Percentiles rank a stretch among this genome's conserved stretches.
Evolutionary conservation across 2,329 filamentous ascomycete genomes (phyloP).

Genomic region (Colletotrichum magnum): DNA sequence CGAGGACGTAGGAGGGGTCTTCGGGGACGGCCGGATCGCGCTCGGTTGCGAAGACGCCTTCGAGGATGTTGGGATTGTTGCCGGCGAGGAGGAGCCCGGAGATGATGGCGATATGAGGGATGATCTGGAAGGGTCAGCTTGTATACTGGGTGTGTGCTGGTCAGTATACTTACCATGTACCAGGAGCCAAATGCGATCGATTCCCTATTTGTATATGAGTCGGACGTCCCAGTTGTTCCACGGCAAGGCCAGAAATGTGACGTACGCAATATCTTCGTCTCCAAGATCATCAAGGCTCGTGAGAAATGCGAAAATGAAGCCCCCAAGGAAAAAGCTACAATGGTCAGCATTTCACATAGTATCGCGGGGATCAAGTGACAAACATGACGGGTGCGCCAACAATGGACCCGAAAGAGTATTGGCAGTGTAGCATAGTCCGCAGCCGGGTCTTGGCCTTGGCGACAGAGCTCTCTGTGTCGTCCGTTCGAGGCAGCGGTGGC

Average conservation of each 20-base stretch:
- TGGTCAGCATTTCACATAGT: neutral
- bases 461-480: conserved; percentile 26
- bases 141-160: conserved; percentile 2
- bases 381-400: conserved; percentile 46
- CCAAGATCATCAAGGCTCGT: conserved; percentile 42
- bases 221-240: neutral
- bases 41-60: conserved; percentile 44
- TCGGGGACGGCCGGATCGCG: conserved; percentile 27
- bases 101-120: conserved; percentile 48
- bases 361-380: neutral
- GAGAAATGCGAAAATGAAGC: conserved; percentile 45
- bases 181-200: conserved; percentile 41
- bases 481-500: conserved; percentile 27
- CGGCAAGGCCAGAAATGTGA: neutral
- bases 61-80: conserved; percentile 48
- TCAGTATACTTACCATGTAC: conserved; percentile 40
- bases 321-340: conserved; percentile 44
- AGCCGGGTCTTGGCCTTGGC: conserved; percentile 42
- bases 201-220: neutral
- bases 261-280: conserved; percentile 21
- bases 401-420: conserved; percentile 46
- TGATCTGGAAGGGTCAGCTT: conserved; percentile 26
- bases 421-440: conserved; percentile 45
- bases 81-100: conserved; percentile 45
- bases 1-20: conserved; percentile 25